These are phyloP conservation scores for Fraxinus sp. DNA, from an alignment of 305 asterid species.

Conservation along the genomic window DNA sequence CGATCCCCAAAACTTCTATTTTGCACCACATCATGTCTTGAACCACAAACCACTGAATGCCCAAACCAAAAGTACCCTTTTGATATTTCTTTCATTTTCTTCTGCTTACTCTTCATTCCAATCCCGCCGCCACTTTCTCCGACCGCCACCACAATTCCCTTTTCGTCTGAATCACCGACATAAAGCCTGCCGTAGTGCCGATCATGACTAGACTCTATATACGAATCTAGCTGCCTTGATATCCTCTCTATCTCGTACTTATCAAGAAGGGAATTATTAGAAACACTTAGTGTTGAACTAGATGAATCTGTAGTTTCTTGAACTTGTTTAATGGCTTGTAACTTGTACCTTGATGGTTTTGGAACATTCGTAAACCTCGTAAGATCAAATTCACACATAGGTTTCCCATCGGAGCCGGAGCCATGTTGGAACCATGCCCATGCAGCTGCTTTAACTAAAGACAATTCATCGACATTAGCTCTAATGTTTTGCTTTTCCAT, in stretches of 20 bases:
- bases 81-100: slow-evolving; percentile 8
- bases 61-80: slow-evolving; percentile 24
- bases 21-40: slow-evolving; percentile 34
- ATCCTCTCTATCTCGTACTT: slow-evolving; percentile 64
- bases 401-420: slow-evolving; percentile 36
- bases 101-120: not conserved
- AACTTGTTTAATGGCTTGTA: slow-evolving; percentile 35
- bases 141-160: not conserved
- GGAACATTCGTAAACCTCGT: slow-evolving; percentile 28
- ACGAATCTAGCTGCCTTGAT: slow-evolving; percentile 47
- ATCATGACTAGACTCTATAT: slow-evolving; percentile 37
- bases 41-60: slow-evolving; percentile 29
- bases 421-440: slow-evolving; percentile 63
- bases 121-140: not conserved
- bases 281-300: not conserved
- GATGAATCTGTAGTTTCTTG: not conserved
- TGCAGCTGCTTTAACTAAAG: slow-evolving; percentile 54
- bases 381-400: slow-evolving; percentile 34
- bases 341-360: slow-evolving; percentile 57
- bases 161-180: not conserved
- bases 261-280: slow-evolving; percentile 48
- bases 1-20: not conserved
- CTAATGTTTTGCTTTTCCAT: slow-evolving; percentile 33
- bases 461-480: slow-evolving; percentile 31
- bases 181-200: not conserved